Base-by-base conservation (phyloP, 2,329 filamentous ascomycete species). In the Boeremia lycopersici region DNA sequence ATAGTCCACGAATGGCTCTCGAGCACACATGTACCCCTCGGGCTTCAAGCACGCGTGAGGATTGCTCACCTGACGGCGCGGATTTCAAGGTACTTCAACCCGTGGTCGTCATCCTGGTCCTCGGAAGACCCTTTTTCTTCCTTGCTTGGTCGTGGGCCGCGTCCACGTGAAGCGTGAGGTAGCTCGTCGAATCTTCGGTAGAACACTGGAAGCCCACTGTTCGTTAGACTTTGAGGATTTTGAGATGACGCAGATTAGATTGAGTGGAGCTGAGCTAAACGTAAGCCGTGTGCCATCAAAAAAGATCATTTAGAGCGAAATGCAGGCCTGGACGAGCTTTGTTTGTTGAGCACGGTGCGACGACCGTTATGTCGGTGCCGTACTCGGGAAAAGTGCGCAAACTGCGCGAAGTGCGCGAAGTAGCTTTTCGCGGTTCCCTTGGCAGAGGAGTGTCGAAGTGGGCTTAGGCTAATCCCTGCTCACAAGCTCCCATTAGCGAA, bases 41-140 rank as follows among this genome's bases (percentile, higher is more conserved):
- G 53, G 56, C 53, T 50, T 40, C 57, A 13, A 53, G 51, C 57
- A 63, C 60, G 53, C 59, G 60, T 61, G 34, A 58, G 56, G 36
- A 48, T 58, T 58, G 59, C 64, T 73, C 71, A 73, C 69, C 71
- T 74, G 71, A 74, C 65, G 60, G 56, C 61, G 66, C 60, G 65
- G 49, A 69, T 63, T 65, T 48, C 7, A 42, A 43, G 38, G 39
- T 52, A 43, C 53, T 44, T 17, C 38, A 39, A 38, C 52, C 46
- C 43, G 48, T 43, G 33, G 38, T 48, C 38, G 40, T 13, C 52
- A 56, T 53, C 63, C 61, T 53, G 58, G 60, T 63, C 59, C 48
- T 60, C 54, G 60, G 60, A 43, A 56, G 54, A 46, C 48, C 51
- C 53, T 59, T 49, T 43, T 45, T 41, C 44, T 46, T 49, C 51